Evolutionary conservation across 2,329 filamentous ascomycete genomes (phyloP), one percentile per base, ranked within the genome.

Genomic region (Aureobasidium subglaciale): DNA sequence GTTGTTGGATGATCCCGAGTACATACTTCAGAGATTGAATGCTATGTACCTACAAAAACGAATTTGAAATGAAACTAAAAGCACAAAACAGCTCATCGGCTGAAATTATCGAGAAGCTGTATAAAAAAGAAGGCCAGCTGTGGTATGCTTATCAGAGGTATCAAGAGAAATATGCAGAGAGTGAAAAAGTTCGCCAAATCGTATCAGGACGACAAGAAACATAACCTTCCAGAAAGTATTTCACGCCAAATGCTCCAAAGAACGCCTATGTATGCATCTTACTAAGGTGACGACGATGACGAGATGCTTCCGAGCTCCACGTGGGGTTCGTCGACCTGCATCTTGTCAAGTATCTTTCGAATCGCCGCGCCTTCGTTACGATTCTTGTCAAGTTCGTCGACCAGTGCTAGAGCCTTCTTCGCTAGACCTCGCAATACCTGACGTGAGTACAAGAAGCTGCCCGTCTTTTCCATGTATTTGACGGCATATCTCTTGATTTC

Each of bases 401-500:
- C 70, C 49, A 76, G 65, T 40, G 64, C 68, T 52, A 74, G 59
- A 4, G 72, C 72, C 63, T 74, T 75, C 29, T 64, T 67, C 42
- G 69, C 69, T 61, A 78, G 55, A 38, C 74, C 73, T n/a, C 67
- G 59, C 56, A 78, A 69, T 34, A 77, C 87, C 49, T 80, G 76
- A 58, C 83, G 78, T 15, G 88, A 92, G 68, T 97, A 96, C 53
- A 85, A 84, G 68, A 99, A 96, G 67, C 87, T 95, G 34, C 90
- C 90, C 1, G 87, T 95, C 60, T 80, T 78, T 70, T 96, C 85
- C 90, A 99, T 95, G 69, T 96, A 95, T 42, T 78, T 78, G 18
- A 97, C 85, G 3, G 93, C 93, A 68, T 96, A 97, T 59, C 83
- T 77, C 77, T 97, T 97, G 53, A 97, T 88, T 65, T 92, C 87